A percentile compares a stretch with the other conserved stretches of the same genome.
phyloP scores from a whole-genome alignment of 2,329 filamentous ascomycete genomes.

The Trichoderma endophyticum region DNA sequence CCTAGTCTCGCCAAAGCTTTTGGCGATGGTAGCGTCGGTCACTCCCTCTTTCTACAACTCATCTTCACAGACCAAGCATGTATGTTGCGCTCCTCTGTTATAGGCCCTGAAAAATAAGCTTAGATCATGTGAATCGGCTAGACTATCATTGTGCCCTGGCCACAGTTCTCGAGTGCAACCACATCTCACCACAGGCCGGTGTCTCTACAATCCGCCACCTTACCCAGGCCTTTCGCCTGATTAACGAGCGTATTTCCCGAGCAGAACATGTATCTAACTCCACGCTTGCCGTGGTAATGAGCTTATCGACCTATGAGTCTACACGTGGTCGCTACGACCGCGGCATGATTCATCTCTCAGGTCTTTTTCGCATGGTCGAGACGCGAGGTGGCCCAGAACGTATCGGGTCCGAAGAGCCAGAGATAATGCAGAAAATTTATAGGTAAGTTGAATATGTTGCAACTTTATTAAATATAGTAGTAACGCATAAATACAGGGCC shows the following conservation, averaged over 20 bases:
- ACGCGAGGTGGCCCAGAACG: background rate
- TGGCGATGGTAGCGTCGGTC: background rate
- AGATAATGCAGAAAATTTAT: background rate
- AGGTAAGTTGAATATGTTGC: background rate
- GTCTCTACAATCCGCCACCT: background rate
- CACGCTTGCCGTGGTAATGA: background rate
- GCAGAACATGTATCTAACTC: background rate
- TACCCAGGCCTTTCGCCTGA: background rate
- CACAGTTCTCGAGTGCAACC: background rate
- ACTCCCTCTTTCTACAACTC: background rate
- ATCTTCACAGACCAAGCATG: slow-evolving; percentile 2
- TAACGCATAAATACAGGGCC: background rate
- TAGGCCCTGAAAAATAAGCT: background rate
- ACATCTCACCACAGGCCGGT: background rate
- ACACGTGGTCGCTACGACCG: background rate
- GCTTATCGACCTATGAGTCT: background rate
- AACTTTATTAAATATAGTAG: background rate
- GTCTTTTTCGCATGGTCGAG: background rate
- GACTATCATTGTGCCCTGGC: background rate
- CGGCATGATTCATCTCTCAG: background rate
- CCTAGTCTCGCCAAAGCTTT: background rate
- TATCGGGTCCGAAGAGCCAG: background rate
- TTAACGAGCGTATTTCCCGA: background rate
- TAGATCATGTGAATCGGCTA: background rate
- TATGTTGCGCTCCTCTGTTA: background rate